Base-by-base conservation (phyloP, 2,329 filamentous ascomycete species). In the Dothideomycetidae sp. region DNA sequence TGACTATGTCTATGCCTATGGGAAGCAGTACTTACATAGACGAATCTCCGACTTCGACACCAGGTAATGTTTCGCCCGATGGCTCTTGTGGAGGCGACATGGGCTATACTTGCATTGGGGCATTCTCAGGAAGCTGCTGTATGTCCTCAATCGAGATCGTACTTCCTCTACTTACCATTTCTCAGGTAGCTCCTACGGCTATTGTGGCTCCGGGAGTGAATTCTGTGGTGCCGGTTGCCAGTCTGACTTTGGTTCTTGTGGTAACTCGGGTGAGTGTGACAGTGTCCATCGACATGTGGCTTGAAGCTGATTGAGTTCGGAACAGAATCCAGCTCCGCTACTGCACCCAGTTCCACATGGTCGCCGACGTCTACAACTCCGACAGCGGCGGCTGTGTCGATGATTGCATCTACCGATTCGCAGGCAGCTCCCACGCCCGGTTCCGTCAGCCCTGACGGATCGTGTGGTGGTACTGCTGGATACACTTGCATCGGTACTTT, bases 211-310 rank as follows among this genome's bases (percentile, higher is more conserved):
- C 30, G 35, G 9, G 21, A 28, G 16, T 21, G 41, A 29, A 10
- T 42, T 42, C 32, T 46, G 41, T 16, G 44, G 42, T 3, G 17
- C 13, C 14, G 42, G 42, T 13, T 46, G 42, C 26, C 42, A 44
- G 23, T 15, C 31, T 12, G 29, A 13, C 9, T 38, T 32, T 12
- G 36, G 36, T 33, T n/a, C 23, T n/a, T 38, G 36, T 16, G 29
- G 33, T 19, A 33, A 26, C n/a, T 7, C 16, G 5, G 14, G 33
- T 26, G 10, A 11, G 17, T 35, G n/a, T n/a, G n/a, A n/a, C n/a
- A n/a, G n/a, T n/a, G n/a, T n/a, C n/a, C n/a, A n/a, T n/a, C n/a
- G n/a, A n/a, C n/a, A n/a, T n/a, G n/a, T n/a, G n/a, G n/a, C n/a
- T n/a, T n/a, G n/a, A n/a, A n/a, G n/a, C n/a, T n/a, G n/a, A n/a